A percentile compares a stretch with the other conserved stretches of the same genome.
Conservation (phyloP, 2,329 filamentous ascomycete genomes). For the Cryoendolithus antarcticus region DNA sequence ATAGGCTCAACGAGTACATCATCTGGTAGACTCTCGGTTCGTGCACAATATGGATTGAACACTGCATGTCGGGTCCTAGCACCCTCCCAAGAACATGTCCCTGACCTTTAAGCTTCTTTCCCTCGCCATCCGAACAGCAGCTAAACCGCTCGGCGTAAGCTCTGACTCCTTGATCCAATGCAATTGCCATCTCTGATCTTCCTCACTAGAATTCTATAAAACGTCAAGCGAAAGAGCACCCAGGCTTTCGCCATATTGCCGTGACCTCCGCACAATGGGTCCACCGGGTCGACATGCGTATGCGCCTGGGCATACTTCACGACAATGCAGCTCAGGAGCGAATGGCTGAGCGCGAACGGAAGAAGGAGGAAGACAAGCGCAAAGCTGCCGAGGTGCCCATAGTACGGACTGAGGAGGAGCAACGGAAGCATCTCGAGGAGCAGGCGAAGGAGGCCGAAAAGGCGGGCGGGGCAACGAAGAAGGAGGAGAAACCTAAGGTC, state of each 20-base stretch:
- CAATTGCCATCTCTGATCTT: background rate
- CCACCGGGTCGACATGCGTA: constrained; percentile 55
- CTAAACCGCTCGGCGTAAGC: constrained; percentile 55
- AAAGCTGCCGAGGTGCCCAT: constrained; percentile 41
- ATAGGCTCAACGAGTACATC: too few species aligned
- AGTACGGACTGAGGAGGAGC: constrained; percentile 50
- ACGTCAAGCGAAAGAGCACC: constrained; percentile 55
- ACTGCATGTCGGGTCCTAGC: constrained; percentile 4
- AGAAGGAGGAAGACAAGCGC: constrained; percentile 43
- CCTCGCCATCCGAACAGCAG: constrained; percentile 50
- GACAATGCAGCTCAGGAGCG: constrained; percentile 44
- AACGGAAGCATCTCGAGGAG: constrained; percentile 42
- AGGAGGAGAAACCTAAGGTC: constrained; percentile 30
- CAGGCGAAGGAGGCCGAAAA: constrained; percentile 32
- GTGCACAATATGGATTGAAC: constrained; percentile 6
- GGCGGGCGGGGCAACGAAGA: constrained; percentile 23
- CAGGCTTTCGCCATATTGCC: constrained; percentile 50
- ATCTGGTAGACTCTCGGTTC: too few species aligned
- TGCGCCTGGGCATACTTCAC: constrained; percentile 52
- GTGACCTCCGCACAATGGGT: constrained; percentile 51
- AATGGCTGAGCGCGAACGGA: constrained; percentile 41
- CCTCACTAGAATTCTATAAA: constrained; percentile 51
- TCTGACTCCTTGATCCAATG: too few species aligned
- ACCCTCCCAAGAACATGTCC: constrained; percentile 36
- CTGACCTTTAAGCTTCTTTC: constrained; percentile 56